Conservation (phyloP, 2,329 filamentous ascomycete species). For the Boeremia exigua region DNA sequence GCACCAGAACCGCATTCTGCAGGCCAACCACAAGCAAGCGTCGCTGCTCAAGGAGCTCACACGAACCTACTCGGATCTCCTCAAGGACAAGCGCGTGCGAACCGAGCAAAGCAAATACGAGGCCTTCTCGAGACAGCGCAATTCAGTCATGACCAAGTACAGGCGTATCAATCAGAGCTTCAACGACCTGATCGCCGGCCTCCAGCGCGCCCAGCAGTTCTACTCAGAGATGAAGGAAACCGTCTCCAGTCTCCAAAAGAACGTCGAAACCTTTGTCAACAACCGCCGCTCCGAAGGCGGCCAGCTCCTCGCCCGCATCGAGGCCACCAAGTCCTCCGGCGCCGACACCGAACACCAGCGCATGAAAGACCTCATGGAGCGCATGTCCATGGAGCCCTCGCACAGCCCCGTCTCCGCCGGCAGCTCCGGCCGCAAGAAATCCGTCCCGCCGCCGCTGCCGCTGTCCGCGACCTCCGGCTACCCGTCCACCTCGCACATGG, state of each 20-base stretch:
- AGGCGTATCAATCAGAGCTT: conserved; percentile 93
- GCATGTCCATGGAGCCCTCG: conserved; percentile 79
- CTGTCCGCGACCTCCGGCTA: conserved; percentile 44
- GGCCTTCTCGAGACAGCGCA: conserved; percentile 80
- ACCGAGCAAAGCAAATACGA: conserved; percentile 97
- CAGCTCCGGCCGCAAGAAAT: conserved; percentile 38
- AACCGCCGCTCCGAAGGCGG: conserved; percentile 91
- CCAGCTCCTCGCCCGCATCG: conserved; percentile 86
- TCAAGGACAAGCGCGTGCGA: conserved; percentile 93
- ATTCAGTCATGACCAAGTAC: conserved; percentile 82
- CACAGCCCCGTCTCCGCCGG: conserved; percentile 42
- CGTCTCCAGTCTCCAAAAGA: conserved; percentile 89
- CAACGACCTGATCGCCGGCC: conserved; percentile 82
- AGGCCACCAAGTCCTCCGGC: conserved; percentile 73
- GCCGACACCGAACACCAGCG: conserved; percentile 88
- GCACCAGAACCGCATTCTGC: conserved; percentile 87
- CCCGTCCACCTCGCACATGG: conserved; percentile 49
- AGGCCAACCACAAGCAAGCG: conserved; percentile 94
- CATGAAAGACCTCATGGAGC: conserved; percentile 88
- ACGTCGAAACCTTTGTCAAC: conserved; percentile 95
- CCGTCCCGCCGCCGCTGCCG: conserved; percentile 52
- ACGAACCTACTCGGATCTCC: conserved; percentile 79
- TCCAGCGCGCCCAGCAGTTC: conserved; percentile 88
- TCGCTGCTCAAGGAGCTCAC: conserved; percentile 95
- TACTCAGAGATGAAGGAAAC: conserved; percentile 96